A percentile compares a stretch with the other conserved stretches of the same genome.
These are phyloP conservation scores for Pseudovirgaria hyperparasitica DNA, from an alignment of 2,329 filamentous ascomycete genomes.

Conservation along the genomic window DNA sequence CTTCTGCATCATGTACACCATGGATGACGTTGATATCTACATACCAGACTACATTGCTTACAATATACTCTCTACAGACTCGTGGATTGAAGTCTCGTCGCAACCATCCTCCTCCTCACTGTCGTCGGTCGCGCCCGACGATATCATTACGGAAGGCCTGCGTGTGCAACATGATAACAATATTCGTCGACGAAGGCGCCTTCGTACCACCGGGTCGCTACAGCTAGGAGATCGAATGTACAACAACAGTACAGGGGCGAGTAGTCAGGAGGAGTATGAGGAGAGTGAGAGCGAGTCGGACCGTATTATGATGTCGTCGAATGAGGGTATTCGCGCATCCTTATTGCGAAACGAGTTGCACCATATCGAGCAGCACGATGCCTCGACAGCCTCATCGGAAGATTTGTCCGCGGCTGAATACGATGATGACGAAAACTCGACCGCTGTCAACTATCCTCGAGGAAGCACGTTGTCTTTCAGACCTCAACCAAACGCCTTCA, in stretches of 20 bases:
- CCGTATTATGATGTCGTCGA: slow-evolving; percentile 50
- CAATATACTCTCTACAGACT: slow-evolving; percentile 47
- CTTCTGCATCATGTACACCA: background rate
- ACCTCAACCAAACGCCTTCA: slow-evolving; percentile 86
- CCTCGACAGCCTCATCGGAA: slow-evolving; percentile 23
- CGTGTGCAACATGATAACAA: slow-evolving; percentile 57
- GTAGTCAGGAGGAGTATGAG: slow-evolving; percentile 89
- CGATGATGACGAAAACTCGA: slow-evolving; percentile 66
- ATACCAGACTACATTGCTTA: background rate
- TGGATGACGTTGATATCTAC: slow-evolving; percentile 1
- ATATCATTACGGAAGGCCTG: slow-evolving; percentile 82
- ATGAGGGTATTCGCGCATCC: slow-evolving; percentile 39
- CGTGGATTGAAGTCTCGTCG: slow-evolving; percentile 90
- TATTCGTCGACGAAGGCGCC: slow-evolving; percentile 44
- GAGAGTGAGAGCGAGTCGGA: slow-evolving; percentile 89
- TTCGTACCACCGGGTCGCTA: slow-evolving; percentile 23
- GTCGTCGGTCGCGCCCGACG: slow-evolving; percentile 69
- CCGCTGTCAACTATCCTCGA: slow-evolving; percentile 56
- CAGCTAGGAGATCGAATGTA: slow-evolving; percentile 22
- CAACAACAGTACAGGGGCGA: slow-evolving; percentile 35
- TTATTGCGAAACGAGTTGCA: slow-evolving; percentile 19
- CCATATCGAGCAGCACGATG: slow-evolving; percentile 13
- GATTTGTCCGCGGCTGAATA: slow-evolving; percentile 21
- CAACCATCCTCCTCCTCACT: slow-evolving; percentile 92
- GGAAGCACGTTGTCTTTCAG: slow-evolving; percentile 48